Conservation (phyloP, 306 rosid genomes). For the Erythrophleum fordii region DNA sequence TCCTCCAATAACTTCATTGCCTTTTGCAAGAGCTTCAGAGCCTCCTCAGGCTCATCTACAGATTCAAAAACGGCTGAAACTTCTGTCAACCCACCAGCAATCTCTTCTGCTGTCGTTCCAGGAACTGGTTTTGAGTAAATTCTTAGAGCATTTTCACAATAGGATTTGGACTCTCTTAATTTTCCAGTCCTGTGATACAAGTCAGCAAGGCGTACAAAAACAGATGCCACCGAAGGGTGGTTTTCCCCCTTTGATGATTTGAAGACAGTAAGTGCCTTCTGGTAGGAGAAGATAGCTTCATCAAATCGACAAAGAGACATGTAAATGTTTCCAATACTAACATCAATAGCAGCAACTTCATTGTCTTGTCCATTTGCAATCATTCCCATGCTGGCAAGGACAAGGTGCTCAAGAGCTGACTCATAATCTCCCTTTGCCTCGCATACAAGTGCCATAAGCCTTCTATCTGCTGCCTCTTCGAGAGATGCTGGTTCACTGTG, state of each 20-base stretch:
- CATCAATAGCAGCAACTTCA: constrained; percentile 95
- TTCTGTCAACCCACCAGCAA: constrained; percentile 89
- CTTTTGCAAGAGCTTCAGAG: constrained; percentile 80
- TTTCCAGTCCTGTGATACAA: constrained; percentile 95
- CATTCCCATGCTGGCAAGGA: constrained; percentile 99
- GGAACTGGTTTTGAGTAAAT: constrained; percentile 95
- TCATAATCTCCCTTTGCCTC: constrained; percentile 96
- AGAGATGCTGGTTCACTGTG: constrained; percentile 98
- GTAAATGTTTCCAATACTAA: constrained; percentile 93
- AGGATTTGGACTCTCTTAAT: constrained; percentile 93
- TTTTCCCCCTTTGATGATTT: constrained; percentile 91
- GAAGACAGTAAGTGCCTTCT: constrained; percentile 96
- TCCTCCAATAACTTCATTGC: constrained; percentile 94
- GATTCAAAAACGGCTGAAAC: constrained; percentile 95
- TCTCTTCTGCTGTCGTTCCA: constrained; percentile 88
- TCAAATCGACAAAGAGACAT: constrained; percentile 95
- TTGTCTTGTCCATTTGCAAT: constrained; percentile 89
- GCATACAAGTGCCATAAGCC: constrained; percentile 87
- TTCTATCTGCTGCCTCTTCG: constrained; percentile 95
- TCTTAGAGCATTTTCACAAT: constrained; percentile 92
- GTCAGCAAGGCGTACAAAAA: constrained; percentile 94
- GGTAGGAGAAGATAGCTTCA: constrained; percentile 95
- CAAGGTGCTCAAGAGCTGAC: constrained; percentile 90
- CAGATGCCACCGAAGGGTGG: constrained; percentile 92
- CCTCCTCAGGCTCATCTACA: constrained; percentile 94